These are phyloP conservation scores for Grosmannia clavigera DNA, from an alignment of 2,329 filamentous ascomycete genomes.

Conservation along the genomic window DNA sequence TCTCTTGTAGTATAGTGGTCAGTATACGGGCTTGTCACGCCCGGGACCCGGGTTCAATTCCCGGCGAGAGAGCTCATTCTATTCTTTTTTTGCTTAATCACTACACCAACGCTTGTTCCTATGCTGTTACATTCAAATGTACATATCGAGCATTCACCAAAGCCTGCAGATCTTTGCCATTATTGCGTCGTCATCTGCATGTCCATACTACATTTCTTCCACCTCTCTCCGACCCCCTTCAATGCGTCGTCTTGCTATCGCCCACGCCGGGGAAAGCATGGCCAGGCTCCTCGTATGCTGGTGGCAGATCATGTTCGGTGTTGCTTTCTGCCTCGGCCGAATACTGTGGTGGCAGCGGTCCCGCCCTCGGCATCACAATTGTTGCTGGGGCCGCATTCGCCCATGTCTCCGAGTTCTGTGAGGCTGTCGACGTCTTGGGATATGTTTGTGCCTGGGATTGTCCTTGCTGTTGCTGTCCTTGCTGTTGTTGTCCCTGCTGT, in stretches of 20 bases:
- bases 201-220: too few relatives aligned
- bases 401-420: neutral
- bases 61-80: too few relatives aligned
- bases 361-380: neutral
- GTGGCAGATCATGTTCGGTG: constrained; percentile 15
- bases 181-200: too few relatives aligned
- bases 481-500: neutral
- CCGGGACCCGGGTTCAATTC: too few relatives aligned
- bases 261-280: constrained; percentile 9
- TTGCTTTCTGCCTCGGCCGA: constrained; percentile 4
- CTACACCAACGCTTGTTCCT: too few relatives aligned
- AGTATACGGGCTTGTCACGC: too few relatives aligned
- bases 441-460: neutral
- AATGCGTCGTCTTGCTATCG: constrained; percentile 15
- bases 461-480: neutral
- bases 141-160: too few relatives aligned
- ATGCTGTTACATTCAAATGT: too few relatives aligned
- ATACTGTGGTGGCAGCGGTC: constrained; percentile 15
- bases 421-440: neutral
- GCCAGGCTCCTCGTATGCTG: constrained; percentile 18
- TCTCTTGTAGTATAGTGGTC: too few relatives aligned
- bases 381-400: constrained; percentile 5
- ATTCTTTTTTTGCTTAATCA: too few relatives aligned
- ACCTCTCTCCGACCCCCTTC: neutral
- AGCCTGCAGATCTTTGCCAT: too few relatives aligned